These are phyloP conservation scores for Zizania latifolia DNA, from an alignment of 176 grass and related monocot species.

Conservation along the genomic window DNA sequence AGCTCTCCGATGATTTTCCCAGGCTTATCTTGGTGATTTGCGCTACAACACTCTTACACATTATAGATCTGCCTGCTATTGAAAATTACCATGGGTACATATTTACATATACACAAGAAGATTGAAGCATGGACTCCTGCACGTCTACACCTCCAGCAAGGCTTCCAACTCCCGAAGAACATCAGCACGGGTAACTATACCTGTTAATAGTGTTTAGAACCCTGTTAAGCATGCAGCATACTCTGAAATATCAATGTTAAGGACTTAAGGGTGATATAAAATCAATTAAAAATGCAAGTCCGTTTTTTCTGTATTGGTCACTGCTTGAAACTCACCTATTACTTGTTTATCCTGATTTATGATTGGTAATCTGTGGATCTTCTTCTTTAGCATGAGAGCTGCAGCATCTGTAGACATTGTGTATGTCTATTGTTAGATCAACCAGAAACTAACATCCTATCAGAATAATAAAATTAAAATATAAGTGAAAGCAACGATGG, in stretches of 20 bases:
- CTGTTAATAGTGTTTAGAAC: conserved; percentile 46
- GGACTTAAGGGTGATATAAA: conserved; percentile 21
- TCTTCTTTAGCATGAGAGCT: conserved; percentile 77
- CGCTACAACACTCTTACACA: conserved; percentile 19
- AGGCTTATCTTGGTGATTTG: conserved; percentile 22
- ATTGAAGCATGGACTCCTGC: background rate
- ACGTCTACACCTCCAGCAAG: conserved; percentile 45
- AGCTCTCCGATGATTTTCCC: background rate
- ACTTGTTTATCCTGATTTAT: conserved; percentile 67
- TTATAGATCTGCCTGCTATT: conserved; percentile 22
- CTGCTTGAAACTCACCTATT: conserved; percentile 54
- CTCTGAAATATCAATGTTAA: conserved; percentile 2
- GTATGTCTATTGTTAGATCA: background rate
- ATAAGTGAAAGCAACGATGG: background rate
- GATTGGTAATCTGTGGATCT: conserved; percentile 84
- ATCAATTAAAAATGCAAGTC: background rate
- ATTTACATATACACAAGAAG: conserved; percentile 47
- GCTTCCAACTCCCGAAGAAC: conserved; percentile 67
- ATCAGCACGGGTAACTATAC: conserved; percentile 79
- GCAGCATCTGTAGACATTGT: conserved; percentile 72
- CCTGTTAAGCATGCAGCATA: conserved; percentile 20
- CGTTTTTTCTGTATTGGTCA: background rate
- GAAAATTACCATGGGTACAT: conserved; percentile 11
- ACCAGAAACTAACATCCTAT: background rate
- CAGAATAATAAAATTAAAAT: background rate